Conservation (phyloP, 306 rosid species). For the Vigna nakashimae region DNA sequence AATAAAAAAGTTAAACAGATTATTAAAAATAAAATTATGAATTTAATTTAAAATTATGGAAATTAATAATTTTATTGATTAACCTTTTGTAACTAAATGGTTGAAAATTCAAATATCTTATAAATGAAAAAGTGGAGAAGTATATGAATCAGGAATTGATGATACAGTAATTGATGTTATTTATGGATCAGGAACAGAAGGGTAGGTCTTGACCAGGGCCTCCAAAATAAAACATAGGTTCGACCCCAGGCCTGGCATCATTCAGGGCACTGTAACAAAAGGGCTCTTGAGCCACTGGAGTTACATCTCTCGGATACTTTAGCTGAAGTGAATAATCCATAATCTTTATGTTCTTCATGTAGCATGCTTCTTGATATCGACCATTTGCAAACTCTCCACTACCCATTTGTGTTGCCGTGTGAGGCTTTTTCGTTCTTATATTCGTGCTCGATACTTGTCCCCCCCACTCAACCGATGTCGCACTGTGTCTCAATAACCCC, state of each 20-base stretch:
- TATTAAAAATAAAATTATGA: no score
- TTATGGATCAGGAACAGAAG: conserved; percentile 49
- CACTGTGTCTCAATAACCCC: conserved; percentile 35
- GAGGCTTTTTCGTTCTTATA: conserved; percentile 53
- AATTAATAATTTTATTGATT: no score
- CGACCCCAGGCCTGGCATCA: conserved; percentile 3
- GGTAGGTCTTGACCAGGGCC: conserved; percentile 58
- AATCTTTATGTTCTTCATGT: conserved; percentile 45
- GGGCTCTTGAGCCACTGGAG: conserved; percentile 37
- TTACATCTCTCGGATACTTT: conserved; percentile 56
- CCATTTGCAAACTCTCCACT: conserved; percentile 56
- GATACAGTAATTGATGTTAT: no score
- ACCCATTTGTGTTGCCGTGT: conserved; percentile 70
- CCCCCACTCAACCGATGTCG: conserved; percentile 68
- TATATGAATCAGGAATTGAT: no score
- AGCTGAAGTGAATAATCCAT: conserved; percentile 51
- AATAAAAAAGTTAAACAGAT: no score
- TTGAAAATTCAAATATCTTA: no score
- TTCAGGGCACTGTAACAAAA: conserved; percentile 53
- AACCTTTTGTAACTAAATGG: no score
- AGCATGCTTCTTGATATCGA: conserved; percentile 42
- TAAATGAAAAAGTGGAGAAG: no score
- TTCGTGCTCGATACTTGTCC: conserved; percentile 65
- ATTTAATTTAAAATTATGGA: no score
- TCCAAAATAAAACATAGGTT: conserved; percentile 66